phyloP scores from a whole-genome alignment of 805 yeast species.

The Schizosaccharomyces cryophilus region DNA sequence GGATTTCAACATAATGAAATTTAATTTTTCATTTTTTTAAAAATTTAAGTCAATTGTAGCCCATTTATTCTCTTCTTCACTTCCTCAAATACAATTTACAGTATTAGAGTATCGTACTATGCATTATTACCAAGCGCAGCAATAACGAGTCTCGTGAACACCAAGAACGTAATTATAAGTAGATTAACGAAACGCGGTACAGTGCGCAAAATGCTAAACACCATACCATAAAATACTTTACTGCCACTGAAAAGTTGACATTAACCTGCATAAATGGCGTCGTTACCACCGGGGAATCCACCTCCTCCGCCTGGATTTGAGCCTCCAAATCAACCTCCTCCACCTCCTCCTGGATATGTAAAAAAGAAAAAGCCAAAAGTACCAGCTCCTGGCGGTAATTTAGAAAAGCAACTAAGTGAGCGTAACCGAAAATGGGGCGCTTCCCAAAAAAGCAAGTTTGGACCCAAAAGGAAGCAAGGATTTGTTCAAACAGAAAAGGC shows the following conservation, averaged over 20 bases:
- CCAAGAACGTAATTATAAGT: no score
- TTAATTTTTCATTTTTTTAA: no score
- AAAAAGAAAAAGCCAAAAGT: constrained; percentile 1
- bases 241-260: background rate
- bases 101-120: no score
- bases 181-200: no score
- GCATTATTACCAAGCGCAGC: no score
- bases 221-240: background rate
- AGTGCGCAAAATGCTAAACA: background rate
- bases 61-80: no score
- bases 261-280: background rate
- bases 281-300: constrained; percentile 4
- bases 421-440: constrained; percentile 36
- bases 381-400: constrained; percentile 4
- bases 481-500: constrained; percentile 35
- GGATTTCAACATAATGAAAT: no score
- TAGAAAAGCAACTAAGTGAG: constrained; percentile 16
- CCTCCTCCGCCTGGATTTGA: constrained; percentile 13
- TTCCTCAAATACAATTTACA: no score
- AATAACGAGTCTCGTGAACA: no score
- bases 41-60: no score
- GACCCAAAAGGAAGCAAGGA: constrained; percentile 18
- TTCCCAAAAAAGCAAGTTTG: constrained; percentile 34
- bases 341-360: constrained; percentile 6
- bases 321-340: constrained; percentile 14